Base-by-base conservation (phyloP, 805 yeast genomes). In the Myxozyma udenii region DNA sequence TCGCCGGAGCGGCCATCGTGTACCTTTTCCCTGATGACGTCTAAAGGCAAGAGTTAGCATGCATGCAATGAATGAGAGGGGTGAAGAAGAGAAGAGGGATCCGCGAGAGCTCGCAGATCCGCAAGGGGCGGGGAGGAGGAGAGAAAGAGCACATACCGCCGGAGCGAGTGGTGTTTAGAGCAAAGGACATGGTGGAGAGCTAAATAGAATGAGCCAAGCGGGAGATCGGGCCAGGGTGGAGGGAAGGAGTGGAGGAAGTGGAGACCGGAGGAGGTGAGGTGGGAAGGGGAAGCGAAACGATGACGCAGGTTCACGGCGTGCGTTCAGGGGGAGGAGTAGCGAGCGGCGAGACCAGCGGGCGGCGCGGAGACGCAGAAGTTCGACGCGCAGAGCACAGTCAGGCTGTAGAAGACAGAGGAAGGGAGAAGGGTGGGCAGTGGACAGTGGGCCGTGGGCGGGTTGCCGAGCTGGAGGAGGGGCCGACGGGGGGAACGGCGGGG, bases 1-100 rank as follows among this genome's bases (percentile, higher is more conserved):
- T 80, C 81, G 49, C 85, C 88, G 6, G 84, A 79, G 64, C 77
- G 82, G 38, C 91, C 90, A 62, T 84, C 84, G 61, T 78, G 79
- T 52, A 83, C 93, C 48, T 76, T 78, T 66, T 85, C 89, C 46
- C 46, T 55, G 24, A 54, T 33, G 42, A 54, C 22, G 39, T 46
- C 55, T 48, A 28, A 4, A 6, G 28, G 33, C 23, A 23, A 35
- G 32, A 21, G 45, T 39, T 46, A 36, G 41, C 32, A 24, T 37
- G 42, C 25, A 21, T 9, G 24, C 26, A 26, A 16, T 5, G 33
- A 30, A 6, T 25, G 4, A 9, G 33, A 11, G 32, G 41, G 21
- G 23, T 5, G 21, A 22, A 4, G 18, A 24, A 30, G 23, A n/a
- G 12, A 28, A 28, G 9, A n/a, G 3, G 16, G 41, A 22, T 18